A percentile compares a stretch with the other conserved stretches of the same genome.
These are phyloP conservation scores for Metschnikowia cubensis DNA, from an alignment of 805 yeast genomes.

Conservation along the genomic window DNA sequence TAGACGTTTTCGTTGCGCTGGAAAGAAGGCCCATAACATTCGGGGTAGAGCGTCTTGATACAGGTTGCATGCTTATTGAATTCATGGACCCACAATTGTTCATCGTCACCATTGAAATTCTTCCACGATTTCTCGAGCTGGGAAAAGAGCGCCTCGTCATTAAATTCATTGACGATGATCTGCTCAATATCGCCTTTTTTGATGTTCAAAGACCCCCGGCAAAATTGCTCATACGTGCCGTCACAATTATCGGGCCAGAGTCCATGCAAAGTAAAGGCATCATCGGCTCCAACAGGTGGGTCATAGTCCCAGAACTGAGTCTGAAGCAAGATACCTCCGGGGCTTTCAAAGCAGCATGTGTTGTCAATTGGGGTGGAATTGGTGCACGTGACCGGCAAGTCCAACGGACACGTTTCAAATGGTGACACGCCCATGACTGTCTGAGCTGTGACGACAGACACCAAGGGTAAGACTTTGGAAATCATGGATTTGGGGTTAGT, in stretches of 20 bases:
- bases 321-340: conserved; percentile 37
- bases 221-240: conserved; percentile 36
- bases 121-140: conserved; percentile 25
- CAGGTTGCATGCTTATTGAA: conserved; percentile 44
- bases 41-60: conserved; percentile 34
- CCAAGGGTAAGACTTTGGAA: background rate
- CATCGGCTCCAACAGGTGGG: conserved; percentile 30
- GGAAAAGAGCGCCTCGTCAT: conserved; percentile 23
- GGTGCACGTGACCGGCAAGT: conserved; percentile 2
- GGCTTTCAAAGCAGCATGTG: conserved; percentile 41
- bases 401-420: background rate
- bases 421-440: background rate
- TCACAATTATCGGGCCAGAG: conserved; percentile 43
- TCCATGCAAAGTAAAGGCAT: conserved; percentile 42
- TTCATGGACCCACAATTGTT: conserved; percentile 39
- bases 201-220: conserved; percentile 30
- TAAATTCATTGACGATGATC: conserved; percentile 25
- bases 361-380: conserved; percentile 50
- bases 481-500: background rate
- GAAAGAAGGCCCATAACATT: conserved; percentile 28
- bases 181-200: conserved; percentile 20
- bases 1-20: conserved; percentile 23
- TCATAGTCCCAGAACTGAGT: conserved; percentile 43
- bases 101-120: conserved; percentile 31
- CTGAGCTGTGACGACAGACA: background rate